Base-by-base conservation (phyloP, 352 stramenopile species). In the Phytophthora rubi region DNA sequence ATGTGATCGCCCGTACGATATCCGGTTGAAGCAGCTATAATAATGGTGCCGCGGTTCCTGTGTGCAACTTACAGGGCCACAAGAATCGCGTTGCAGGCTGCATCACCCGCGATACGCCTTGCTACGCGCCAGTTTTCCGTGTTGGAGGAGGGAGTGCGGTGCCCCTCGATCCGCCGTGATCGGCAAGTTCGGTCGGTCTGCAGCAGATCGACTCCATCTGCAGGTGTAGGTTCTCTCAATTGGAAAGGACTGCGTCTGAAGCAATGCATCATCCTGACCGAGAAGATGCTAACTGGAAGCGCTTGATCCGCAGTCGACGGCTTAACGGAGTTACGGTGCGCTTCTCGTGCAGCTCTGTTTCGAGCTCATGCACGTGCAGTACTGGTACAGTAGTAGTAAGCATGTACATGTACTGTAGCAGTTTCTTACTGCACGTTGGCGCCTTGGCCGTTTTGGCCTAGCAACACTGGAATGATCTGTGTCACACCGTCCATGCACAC, bases 51-150 rank as follows among this genome's bases (percentile, higher is more conserved):
- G 18, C n/a, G 13, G 64, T 59, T 70, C 62, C 64, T 54, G 26
- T 70, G 62, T 30, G 28, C 28, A 30, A 30, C 28, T 30, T 30
- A 30, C 28, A 30, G 28, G 28, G 28, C 28, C 28, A 30, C 28
- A 30, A 30, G 28, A 30, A 30, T 30, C 28, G 28, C 28, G 54
- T 21, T 15, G 8, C 28, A 30, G 28, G 28, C 16, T 39, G 49
- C 26, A 37, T 21, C 28, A 44, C 33, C 16, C 32, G 61, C 52
- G 37, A 65, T 16, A 32, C n/a, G 45, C 42, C 53, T 45, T 23
- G 21, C 62, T 67, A 61, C 57, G 21, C 64, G 28, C 65, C 12
- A 30, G 65, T 64, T 73, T 72, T 72, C 66, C 66, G 59, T 69
- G 53, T 69, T 73, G 66, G 44, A 68, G 54, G 45, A 54, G 59